These are phyloP conservation scores for Globisporangium parvum DNA, from an alignment of 352 stramenopile genomes.

Conservation along the genomic window DNA sequence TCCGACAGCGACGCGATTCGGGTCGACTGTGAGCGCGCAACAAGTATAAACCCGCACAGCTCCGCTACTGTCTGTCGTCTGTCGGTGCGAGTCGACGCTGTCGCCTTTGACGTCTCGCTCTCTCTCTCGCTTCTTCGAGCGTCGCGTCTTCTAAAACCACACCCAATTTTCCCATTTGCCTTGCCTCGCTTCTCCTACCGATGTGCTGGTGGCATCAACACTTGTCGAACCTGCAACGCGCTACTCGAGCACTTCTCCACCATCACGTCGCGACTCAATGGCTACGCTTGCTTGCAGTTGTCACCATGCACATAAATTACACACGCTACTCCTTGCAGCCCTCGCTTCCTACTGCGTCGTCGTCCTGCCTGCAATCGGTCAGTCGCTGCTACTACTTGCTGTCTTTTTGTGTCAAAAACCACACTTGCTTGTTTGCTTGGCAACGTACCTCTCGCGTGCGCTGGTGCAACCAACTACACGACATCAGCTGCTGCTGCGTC, in stretches of 20 bases:
- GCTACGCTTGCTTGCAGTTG: neutral
- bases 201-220: too few relatives aligned
- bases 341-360: neutral
- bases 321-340: conserved; percentile 4
- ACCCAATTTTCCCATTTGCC: too few relatives aligned
- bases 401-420: too few relatives aligned
- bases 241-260: too few relatives aligned
- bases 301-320: conserved; percentile 21
- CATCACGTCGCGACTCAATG: too few relatives aligned
- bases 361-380: neutral
- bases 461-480: conserved; percentile 25
- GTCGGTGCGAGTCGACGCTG: too few relatives aligned
- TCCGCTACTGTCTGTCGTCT: neutral
- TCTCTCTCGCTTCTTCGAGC: too few relatives aligned
- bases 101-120: too few relatives aligned
- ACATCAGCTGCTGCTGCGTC: conserved; percentile 20
- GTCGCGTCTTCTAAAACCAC: too few relatives aligned
- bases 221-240: too few relatives aligned
- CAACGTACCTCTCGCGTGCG: neutral
- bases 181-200: too few relatives aligned
- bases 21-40: neutral
- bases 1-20: too few relatives aligned
- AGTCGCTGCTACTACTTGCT: neutral
- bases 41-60: neutral
- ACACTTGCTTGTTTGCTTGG: neutral